Evolutionary conservation across 2,329 filamentous ascomycete species (phyloP).

Genomic region (Colletotrichum sp.): DNA sequence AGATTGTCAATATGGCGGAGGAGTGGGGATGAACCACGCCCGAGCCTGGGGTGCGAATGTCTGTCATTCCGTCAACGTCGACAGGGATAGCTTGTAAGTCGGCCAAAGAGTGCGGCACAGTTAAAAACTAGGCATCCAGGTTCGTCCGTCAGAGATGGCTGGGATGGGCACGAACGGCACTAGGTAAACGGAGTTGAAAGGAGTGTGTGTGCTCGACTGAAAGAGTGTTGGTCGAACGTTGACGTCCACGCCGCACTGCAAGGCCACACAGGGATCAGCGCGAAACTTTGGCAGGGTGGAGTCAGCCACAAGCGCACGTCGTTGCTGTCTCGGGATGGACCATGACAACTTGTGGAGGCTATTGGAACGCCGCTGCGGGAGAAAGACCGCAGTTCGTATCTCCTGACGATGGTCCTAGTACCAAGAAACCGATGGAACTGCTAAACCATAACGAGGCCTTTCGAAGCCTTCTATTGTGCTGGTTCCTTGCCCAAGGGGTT

Average conservation of each 20-base stretch:
- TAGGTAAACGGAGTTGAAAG: background rate
- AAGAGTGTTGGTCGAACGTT: background rate
- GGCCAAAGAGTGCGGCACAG: background rate
- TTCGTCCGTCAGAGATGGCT: background rate
- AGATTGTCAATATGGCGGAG: background rate
- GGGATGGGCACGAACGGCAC: background rate
- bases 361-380: conserved; percentile 5
- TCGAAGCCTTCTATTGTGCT: background rate
- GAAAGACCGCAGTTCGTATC: background rate
- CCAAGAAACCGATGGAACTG: background rate
- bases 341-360: background rate
- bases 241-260: background rate
- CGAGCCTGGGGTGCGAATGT: background rate
- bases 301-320: conserved; percentile 10
- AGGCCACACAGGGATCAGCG: background rate
- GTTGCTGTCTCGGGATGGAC: conserved; percentile 1
- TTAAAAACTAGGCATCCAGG: background rate
- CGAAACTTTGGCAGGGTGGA: background rate
- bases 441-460: background rate
- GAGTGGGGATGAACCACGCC: background rate
- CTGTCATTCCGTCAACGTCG: conserved; percentile 6
- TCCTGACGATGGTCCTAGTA: background rate
- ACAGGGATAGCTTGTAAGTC: background rate
- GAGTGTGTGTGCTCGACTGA: background rate
- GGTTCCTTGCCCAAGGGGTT: background rate